These are phyloP conservation scores for Suillus variegatus DNA, from an alignment of 768 basidiomycete species.

Conservation along the genomic window DNA sequence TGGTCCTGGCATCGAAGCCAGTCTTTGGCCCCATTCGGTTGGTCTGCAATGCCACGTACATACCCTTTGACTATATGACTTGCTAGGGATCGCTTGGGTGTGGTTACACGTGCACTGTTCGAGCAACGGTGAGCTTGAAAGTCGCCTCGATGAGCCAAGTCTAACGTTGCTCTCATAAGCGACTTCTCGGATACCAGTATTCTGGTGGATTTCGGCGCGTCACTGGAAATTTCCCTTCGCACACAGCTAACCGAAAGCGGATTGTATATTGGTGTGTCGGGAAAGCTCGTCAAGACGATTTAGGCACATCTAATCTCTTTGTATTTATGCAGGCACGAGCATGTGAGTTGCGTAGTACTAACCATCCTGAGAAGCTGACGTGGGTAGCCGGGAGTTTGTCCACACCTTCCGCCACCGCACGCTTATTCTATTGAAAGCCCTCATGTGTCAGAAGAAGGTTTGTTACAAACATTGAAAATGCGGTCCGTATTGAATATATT, in stretches of 20 bases:
- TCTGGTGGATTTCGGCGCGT: slow-evolving; percentile 82
- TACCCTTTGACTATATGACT: slow-evolving; percentile 9
- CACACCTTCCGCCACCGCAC: slow-evolving; percentile 93
- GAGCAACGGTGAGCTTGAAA: slow-evolving; percentile 60
- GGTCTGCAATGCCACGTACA: slow-evolving; percentile 8
- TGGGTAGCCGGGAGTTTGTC: slow-evolving; percentile 74
- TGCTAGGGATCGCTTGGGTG: slow-evolving; percentile 84
- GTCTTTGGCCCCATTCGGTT: slow-evolving; percentile 93
- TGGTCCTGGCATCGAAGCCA: slow-evolving; percentile 88
- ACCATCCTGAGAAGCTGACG: slow-evolving; percentile 28
- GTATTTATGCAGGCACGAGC: slow-evolving; percentile 57
- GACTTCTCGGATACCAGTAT: slow-evolving; percentile 89
- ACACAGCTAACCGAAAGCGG: slow-evolving; percentile 89
- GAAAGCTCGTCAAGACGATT: background rate
- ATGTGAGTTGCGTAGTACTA: slow-evolving; percentile 43
- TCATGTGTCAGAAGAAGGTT: slow-evolving; percentile 93
- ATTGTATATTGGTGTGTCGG: slow-evolving; percentile 85
- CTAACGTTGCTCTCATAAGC: slow-evolving; percentile 34
- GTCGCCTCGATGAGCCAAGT: background rate
- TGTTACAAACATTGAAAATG: slow-evolving; percentile 15
- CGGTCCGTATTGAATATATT: slow-evolving; percentile 12
- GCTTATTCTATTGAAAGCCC: slow-evolving; percentile 88
- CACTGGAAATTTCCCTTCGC: slow-evolving; percentile 74
- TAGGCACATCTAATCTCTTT: slow-evolving; percentile 10
- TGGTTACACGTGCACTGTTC: slow-evolving; percentile 91